Evolutionary conservation across 192 early-diverging fungal species (phyloP).

Genomic region (Linderina pennispora): DNA sequence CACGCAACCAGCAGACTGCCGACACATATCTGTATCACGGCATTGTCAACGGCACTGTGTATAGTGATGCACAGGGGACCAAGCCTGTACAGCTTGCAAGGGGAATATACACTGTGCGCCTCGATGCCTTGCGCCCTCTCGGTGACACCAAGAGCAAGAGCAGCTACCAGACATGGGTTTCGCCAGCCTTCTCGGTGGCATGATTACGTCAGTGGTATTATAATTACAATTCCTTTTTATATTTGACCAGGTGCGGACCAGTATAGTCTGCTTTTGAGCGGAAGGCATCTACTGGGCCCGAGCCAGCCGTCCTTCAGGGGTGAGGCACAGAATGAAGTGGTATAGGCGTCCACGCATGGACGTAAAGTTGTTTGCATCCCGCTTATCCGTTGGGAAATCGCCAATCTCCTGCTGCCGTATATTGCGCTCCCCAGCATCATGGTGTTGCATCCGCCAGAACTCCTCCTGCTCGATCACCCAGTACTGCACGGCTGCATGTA

Average conservation of each 20-base stretch:
- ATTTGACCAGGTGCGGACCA: too few relatives aligned
- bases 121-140: constrained; percentile 29
- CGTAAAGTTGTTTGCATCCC: constrained; percentile 23
- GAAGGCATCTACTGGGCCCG: too few relatives aligned
- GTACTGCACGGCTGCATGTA: constrained; percentile 32
- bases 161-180: constrained; percentile 42
- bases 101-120: constrained; percentile 27
- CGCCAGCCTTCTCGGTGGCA: constrained; percentile 14
- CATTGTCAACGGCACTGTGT: constrained; percentile 5
- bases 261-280: constrained; percentile 7
- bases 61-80: constrained; percentile 7
- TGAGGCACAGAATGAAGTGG: constrained; percentile 24
- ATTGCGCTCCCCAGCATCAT: background rate
- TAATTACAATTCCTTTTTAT: too few relatives aligned
- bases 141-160: constrained; percentile 16
- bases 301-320: constrained; percentile 29
- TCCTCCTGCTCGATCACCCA: constrained; percentile 48
- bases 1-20: constrained; percentile 2
- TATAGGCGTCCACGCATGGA: constrained; percentile 28
- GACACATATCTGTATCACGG: background rate
- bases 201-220: too few relatives aligned
- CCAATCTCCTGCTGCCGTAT: background rate
- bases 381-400: constrained; percentile 11
- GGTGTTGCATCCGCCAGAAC: constrained; percentile 26
- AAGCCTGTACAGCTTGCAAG: constrained; percentile 6